Evolutionary conservation across 2,329 filamentous ascomycete species (phyloP).

Genomic region (Stachybotrys elegans): DNA sequence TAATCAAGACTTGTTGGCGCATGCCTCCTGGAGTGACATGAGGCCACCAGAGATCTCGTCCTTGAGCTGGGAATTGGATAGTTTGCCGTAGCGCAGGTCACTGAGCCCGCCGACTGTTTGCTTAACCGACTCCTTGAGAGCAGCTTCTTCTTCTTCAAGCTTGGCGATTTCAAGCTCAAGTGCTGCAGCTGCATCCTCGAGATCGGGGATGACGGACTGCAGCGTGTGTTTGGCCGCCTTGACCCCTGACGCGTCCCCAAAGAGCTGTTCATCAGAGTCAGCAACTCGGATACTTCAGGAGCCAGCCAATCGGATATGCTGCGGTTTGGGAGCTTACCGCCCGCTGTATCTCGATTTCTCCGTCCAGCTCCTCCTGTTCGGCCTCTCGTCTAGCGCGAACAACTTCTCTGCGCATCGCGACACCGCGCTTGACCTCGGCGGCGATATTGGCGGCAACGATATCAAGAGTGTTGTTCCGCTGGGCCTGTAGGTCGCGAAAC

Average conservation of each 20-base stretch:
- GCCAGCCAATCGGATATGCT: background rate
- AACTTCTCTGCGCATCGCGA: conserved; percentile 52
- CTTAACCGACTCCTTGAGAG: conserved; percentile 55
- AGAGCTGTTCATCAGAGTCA: conserved; percentile 50
- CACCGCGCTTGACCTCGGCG: conserved; percentile 58
- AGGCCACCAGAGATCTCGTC: conserved; percentile 66
- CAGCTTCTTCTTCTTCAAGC: conserved; percentile 60
- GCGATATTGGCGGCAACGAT: conserved; percentile 60
- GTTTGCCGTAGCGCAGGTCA: conserved; percentile 75
- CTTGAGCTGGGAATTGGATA: conserved; percentile 58
- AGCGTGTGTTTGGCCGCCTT: conserved; percentile 54
- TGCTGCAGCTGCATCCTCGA: conserved; percentile 60
- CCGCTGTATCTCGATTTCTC: conserved; percentile 59
- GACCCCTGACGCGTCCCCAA: conserved; percentile 42
- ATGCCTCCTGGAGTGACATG: conserved; percentile 49
- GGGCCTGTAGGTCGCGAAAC: conserved; percentile 74
- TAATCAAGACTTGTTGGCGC: conserved; percentile 49
- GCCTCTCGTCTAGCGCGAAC: conserved; percentile 46
- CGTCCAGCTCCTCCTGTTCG: conserved; percentile 52
- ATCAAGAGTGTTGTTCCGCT: conserved; percentile 66
- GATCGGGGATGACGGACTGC: conserved; percentile 59
- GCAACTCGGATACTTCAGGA: no score
- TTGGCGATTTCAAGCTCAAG: conserved; percentile 64
- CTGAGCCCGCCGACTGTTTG: conserved; percentile 69
- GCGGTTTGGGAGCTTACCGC: conserved; percentile 47